Percentiles rank a stretch among this genome's conserved stretches.
These are phyloP conservation scores for Phtheirospermum japonicum DNA, from an alignment of 257 asterid genomes.

Conservation along the genomic window DNA sequence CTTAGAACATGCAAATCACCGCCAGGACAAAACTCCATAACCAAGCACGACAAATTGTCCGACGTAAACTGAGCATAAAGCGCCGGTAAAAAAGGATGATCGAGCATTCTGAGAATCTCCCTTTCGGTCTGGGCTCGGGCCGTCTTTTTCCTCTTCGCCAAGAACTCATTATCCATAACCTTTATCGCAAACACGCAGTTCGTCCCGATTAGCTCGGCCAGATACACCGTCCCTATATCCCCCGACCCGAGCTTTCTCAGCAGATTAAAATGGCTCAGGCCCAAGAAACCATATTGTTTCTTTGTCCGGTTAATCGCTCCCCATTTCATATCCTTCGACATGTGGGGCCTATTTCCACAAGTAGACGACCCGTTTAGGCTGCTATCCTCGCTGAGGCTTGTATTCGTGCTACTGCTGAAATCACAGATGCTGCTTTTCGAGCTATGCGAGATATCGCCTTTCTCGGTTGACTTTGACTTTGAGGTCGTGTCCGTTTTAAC, in stretches of 20 bases:
- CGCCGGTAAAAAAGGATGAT: constrained; percentile 79
- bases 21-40: constrained; percentile 82
- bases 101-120: constrained; percentile 64
- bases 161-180: constrained; percentile 71
- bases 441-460: constrained; percentile 74
- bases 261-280: constrained; percentile 55
- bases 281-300: constrained; percentile 44
- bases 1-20: constrained; percentile 80
- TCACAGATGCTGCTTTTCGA: constrained; percentile 86
- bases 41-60: constrained; percentile 62
- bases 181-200: constrained; percentile 62
- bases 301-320: constrained; percentile 36
- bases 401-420: constrained; percentile 64
- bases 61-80: constrained; percentile 69
- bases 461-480: constrained; percentile 39
- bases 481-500: constrained; percentile 33
- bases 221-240: constrained; percentile 75
- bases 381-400: constrained; percentile 80
- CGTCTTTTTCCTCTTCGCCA: constrained; percentile 62
- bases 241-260: constrained; percentile 73
- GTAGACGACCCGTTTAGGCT: constrained; percentile 49
- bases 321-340: constrained; percentile 68
- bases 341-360: constrained; percentile 74
- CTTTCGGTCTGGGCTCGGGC: constrained; percentile 75
- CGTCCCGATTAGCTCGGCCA: constrained; percentile 60